These are phyloP conservation scores for Xylaria sp. DNA, from an alignment of 2,329 filamentous ascomycete species.

Conservation along the genomic window DNA sequence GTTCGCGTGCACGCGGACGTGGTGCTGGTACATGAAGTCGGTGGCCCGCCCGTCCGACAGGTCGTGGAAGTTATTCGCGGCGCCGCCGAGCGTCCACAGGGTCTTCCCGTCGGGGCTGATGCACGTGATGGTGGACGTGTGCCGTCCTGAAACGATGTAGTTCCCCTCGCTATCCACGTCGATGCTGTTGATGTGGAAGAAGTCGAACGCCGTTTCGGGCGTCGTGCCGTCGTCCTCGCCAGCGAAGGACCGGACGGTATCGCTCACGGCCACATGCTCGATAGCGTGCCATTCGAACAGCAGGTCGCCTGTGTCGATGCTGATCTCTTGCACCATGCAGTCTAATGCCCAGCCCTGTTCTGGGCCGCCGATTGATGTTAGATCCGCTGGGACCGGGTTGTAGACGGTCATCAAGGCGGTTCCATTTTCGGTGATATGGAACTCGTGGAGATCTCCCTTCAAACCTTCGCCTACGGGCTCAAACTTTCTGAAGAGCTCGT, in stretches of 20 bases:
- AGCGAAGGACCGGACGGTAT: constrained; percentile 24
- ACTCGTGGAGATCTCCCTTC: constrained; percentile 40
- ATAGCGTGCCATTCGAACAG: constrained; percentile 32
- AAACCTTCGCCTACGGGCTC: constrained; percentile 37
- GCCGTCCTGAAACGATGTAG: constrained; percentile 46
- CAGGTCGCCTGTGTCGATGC: constrained; percentile 32
- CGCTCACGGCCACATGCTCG: constrained; percentile 22
- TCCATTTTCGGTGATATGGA: constrained; percentile 28
- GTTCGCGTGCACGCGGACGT: constrained; percentile 41
- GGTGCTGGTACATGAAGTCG: constrained; percentile 48
- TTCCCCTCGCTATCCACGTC: constrained; percentile 44
- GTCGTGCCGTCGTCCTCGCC: constrained; percentile 30
- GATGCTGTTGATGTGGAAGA: constrained; percentile 47
- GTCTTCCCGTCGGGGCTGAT: constrained; percentile 40
- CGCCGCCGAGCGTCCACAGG: constrained; percentile 47
- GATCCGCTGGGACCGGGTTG: constrained; percentile 29
- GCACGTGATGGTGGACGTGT: constrained; percentile 41
- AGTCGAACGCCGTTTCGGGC: constrained; percentile 41
- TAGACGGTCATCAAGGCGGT: constrained; percentile 32
- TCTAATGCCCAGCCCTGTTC: constrained; percentile 30
- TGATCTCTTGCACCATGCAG: constrained; percentile 31
- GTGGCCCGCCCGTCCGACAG: constrained; percentile 43
- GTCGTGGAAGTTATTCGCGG: constrained; percentile 44
- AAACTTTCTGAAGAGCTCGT: constrained; percentile 45
- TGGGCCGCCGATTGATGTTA: constrained; percentile 29